Evolutionary conservation across 2,329 filamentous ascomycete species (phyloP).

Genomic region (Talaromyces sp.): DNA sequence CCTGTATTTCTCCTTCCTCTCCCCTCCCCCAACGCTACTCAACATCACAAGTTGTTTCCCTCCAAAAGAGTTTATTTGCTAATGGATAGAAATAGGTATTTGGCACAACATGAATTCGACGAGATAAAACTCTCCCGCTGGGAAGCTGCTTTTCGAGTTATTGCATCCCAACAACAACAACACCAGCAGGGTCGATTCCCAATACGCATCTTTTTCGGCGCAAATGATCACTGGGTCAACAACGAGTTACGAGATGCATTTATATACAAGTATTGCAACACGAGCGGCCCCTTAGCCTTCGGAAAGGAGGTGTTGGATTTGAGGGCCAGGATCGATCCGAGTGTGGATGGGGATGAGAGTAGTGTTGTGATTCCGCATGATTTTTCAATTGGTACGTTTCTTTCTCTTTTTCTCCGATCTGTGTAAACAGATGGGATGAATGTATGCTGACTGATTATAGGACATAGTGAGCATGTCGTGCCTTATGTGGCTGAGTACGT

Average conservation of each 20-base stretch:
- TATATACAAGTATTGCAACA: constrained; percentile 9
- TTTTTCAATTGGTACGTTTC: constrained; percentile 15
- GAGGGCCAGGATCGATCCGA: constrained; percentile 8
- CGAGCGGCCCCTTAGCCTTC: background rate
- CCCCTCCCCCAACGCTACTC: background rate
- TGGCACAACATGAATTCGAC: constrained; percentile 6
- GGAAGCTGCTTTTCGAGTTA: constrained; percentile 8
- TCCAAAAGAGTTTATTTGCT: background rate
- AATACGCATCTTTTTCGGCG: constrained; percentile 12
- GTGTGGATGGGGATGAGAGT: constrained; percentile 13
- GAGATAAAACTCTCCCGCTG: constrained; percentile 9
- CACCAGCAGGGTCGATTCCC: background rate
- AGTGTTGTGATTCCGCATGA: constrained; percentile 17
- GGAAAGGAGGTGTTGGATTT: constrained; percentile 7
- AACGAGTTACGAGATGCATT: constrained; percentile 12
- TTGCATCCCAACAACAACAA: background rate
- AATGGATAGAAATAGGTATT: background rate
- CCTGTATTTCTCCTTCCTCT: background rate
- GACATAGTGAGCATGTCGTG: constrained; percentile 15
- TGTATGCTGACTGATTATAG: background rate
- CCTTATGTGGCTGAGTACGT: constrained; percentile 12
- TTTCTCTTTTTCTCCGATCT: background rate
- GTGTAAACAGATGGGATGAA: background rate
- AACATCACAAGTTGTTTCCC: no score
- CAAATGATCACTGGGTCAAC: constrained; percentile 10